Conservation (phyloP, 2,329 filamentous ascomycete genomes). For the Calonectria crousiana region DNA sequence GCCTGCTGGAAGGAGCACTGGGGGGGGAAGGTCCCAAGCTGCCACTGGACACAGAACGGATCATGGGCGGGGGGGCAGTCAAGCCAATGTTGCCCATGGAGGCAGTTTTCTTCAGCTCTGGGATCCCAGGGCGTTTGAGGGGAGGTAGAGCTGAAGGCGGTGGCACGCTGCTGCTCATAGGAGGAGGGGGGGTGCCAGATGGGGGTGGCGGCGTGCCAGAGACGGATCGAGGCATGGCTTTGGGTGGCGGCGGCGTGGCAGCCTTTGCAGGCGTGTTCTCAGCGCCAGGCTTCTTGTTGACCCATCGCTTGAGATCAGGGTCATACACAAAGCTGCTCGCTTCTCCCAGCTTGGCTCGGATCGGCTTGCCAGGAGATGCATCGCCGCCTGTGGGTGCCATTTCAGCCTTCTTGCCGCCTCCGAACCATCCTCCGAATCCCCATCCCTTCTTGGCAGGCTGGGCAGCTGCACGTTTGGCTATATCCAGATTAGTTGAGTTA, state of each 20-base stretch:
- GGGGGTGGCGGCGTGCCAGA: slow-evolving; percentile 65
- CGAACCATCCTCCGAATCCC: slow-evolving; percentile 89
- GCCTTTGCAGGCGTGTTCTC: slow-evolving; percentile 70
- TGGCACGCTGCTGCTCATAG: slow-evolving; percentile 47
- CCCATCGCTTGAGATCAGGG: slow-evolving; percentile 95
- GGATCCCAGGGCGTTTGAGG: slow-evolving; percentile 43
- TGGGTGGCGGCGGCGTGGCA: slow-evolving; percentile 85
- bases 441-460: slow-evolving; percentile 74
- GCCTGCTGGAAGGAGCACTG: slow-evolving; percentile 73
- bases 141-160: slow-evolving; percentile 46
- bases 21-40: slow-evolving; percentile 56
- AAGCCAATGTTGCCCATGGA: slow-evolving; percentile 53
- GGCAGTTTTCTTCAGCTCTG: slow-evolving; percentile 49
- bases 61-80: slow-evolving; percentile 53
- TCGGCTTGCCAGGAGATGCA: slow-evolving; percentile 71
- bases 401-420: slow-evolving; percentile 72
- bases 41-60: slow-evolving; percentile 61
- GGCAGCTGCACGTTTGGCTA: slow-evolving; percentile 71
- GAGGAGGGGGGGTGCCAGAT: slow-evolving; percentile 49
- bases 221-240: slow-evolving; percentile 66
- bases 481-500: slow-evolving; percentile 27
- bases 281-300: slow-evolving; percentile 91
- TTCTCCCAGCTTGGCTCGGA: slow-evolving; percentile 94
- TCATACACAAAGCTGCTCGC: slow-evolving; percentile 95
- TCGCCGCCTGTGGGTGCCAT: slow-evolving; percentile 47